Conservation (phyloP, 164 flowering plant genomes). For the Vitis cinerea region DNA sequence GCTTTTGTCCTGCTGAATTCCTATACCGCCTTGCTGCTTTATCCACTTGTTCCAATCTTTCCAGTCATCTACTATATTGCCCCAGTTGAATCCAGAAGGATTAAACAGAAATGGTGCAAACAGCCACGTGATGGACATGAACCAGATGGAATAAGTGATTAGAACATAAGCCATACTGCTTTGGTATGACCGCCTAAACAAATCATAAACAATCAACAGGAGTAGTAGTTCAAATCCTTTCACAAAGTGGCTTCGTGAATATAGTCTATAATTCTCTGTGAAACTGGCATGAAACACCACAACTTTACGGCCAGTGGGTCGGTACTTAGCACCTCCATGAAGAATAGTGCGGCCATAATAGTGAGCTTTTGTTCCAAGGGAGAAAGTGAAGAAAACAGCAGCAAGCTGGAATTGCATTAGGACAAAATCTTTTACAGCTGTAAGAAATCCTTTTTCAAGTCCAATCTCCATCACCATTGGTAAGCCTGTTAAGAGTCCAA, state of each 20-base stretch:
- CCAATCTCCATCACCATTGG: slow-evolving; percentile 97
- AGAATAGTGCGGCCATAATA: slow-evolving; percentile 88
- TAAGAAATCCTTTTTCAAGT: slow-evolving; percentile 86
- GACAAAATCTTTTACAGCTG: slow-evolving; percentile 75
- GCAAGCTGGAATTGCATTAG: slow-evolving; percentile 96
- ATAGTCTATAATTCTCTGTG: slow-evolving; percentile 81
- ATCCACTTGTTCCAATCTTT: slow-evolving; percentile 97
- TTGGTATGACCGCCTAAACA: slow-evolving; percentile 60
- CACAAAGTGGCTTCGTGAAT: slow-evolving; percentile 94
- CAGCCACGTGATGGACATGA: slow-evolving; percentile 86
- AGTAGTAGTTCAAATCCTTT: slow-evolving; percentile 89
- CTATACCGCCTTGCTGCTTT: slow-evolving; percentile 83
- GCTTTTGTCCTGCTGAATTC: slow-evolving; percentile 81
- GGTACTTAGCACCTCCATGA: slow-evolving; percentile 95
- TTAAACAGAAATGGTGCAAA: slow-evolving; percentile 94
- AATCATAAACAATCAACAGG: slow-evolving; percentile 69
- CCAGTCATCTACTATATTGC: slow-evolving; percentile 88
- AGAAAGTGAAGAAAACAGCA: slow-evolving; percentile 92
- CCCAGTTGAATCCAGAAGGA: slow-evolving; percentile 91
- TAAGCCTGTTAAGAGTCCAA: slow-evolving; percentile 88
- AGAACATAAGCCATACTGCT: slow-evolving; percentile 70
- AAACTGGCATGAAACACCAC: slow-evolving; percentile 90
- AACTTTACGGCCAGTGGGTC: slow-evolving; percentile 90
- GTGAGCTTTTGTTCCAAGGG: slow-evolving; percentile 85
- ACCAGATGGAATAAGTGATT: slow-evolving; percentile 86